Conservation (phyloP, 305 asterid genomes). For the Salvia sclarea region DNA sequence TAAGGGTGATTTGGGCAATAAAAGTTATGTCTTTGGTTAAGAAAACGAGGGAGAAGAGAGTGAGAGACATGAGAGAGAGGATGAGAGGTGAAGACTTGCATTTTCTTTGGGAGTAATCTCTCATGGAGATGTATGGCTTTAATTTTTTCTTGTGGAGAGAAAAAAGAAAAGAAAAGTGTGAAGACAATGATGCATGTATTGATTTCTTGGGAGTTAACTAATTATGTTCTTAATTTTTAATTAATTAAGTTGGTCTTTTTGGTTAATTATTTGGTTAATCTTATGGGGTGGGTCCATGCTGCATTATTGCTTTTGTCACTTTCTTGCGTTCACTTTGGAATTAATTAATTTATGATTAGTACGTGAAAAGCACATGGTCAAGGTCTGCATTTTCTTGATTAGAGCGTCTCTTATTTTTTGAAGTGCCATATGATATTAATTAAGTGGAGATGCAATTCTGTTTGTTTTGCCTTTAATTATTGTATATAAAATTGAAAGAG, state of each 20-base stretch:
- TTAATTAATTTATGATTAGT: not conserved
- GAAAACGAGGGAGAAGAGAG: slow-evolving; percentile 24
- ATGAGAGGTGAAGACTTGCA: slow-evolving; percentile 28
- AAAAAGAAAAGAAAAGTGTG: not conserved
- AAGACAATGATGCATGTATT: not conserved
- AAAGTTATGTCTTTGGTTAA: slow-evolving; percentile 38
- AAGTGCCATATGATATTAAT: too few relatives aligned
- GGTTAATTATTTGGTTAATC: not conserved
- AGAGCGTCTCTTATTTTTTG: too few relatives aligned
- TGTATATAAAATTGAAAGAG: too few relatives aligned
- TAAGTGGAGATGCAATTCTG: too few relatives aligned
- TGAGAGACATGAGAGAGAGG: slow-evolving; percentile 31
- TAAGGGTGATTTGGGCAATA: slow-evolving; percentile 35
- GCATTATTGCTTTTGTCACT: not conserved
- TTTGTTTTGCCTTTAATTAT: too few relatives aligned
- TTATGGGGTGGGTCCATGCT: not conserved
- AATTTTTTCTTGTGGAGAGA: not conserved
- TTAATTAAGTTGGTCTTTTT: not conserved
- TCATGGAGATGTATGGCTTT: slow-evolving; percentile 12
- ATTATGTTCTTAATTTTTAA: not conserved
- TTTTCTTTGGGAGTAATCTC: not conserved
- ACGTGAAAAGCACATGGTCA: not conserved
- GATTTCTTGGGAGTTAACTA: not conserved
- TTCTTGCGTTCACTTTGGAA: not conserved
- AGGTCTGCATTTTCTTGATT: not conserved